Percentiles rank a stretch among this genome's conserved stretches.
These are phyloP conservation scores for Aaosphaeria arxii DNA, from an alignment of 2,329 filamentous ascomycete genomes.

Conservation along the genomic window DNA sequence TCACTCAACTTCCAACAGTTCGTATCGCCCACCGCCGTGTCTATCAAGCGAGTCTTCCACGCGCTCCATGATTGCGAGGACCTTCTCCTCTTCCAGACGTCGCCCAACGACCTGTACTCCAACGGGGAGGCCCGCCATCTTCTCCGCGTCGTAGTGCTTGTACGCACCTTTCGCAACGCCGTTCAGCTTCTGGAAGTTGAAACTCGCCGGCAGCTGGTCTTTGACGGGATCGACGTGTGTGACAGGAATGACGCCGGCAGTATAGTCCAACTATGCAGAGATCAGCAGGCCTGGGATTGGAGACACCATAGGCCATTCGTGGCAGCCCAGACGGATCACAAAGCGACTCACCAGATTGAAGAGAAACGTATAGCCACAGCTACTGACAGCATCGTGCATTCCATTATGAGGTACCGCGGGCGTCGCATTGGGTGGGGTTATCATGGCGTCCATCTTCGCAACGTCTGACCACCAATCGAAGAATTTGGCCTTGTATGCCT, in stretches of 20 bases:
- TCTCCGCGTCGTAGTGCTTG: constrained; percentile 75
- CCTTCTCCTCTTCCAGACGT: constrained; percentile 82
- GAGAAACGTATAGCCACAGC: constrained; percentile 89
- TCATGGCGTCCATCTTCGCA: constrained; percentile 68
- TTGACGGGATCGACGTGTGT: constrained; percentile 73
- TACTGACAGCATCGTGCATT: constrained; percentile 81
- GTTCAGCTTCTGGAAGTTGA: constrained; percentile 65
- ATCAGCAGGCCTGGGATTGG: constrained; percentile 4
- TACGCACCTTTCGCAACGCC: constrained; percentile 80
- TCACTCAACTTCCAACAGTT: constrained; percentile 47
- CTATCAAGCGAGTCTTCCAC: constrained; percentile 71
- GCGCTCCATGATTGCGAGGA: constrained; percentile 74
- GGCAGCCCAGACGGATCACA: background rate
- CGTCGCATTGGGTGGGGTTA: constrained; percentile 85
- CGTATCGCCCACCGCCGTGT: constrained; percentile 46
- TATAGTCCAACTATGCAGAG: constrained; percentile 70
- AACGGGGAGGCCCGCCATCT: constrained; percentile 86
- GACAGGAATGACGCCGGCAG: constrained; percentile 76
- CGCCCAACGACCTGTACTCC: constrained; percentile 80
- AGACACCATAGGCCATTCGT: background rate
- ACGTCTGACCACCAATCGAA: constrained; percentile 80
- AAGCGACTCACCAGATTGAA: constrained; percentile 71
- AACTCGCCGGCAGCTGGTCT: constrained; percentile 63
- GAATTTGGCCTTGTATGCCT: constrained; percentile 74
- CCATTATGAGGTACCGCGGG: constrained; percentile 83